A percentile compares a stretch with the other conserved stretches of the same genome.
These are phyloP conservation scores for Vairimorpha necatrix DNA, from an alignment of 371 early-diverging fungal genomes.

Conservation along the genomic window DNA sequence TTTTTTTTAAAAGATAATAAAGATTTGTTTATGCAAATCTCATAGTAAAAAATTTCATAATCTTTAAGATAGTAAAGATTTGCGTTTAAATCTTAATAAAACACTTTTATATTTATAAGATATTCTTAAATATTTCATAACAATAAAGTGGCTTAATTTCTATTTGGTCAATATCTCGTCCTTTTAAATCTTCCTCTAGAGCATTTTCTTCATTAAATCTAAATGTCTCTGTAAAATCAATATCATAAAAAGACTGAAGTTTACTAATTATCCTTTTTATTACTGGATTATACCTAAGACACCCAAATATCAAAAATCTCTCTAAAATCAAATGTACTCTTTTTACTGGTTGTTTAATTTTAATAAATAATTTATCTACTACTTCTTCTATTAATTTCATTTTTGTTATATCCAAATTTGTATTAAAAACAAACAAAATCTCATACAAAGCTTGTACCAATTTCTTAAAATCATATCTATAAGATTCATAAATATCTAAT, in stretches of 20 bases:
- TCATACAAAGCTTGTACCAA: conserved; percentile 28
- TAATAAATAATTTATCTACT: conserved; percentile 38
- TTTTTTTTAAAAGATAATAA: too few relatives aligned
- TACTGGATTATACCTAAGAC: conserved; percentile 20
- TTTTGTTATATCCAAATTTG: neutral
- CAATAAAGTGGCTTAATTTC: conserved; percentile 20
- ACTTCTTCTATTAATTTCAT: neutral
- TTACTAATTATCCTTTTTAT: conserved; percentile 18
- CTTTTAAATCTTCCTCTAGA: conserved; percentile 11
- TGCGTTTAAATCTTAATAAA: too few relatives aligned
- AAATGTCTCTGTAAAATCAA: conserved; percentile 45
- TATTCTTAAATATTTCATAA: conserved; percentile 25
- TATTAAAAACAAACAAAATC: conserved; percentile 31
- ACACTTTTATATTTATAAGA: neutral
- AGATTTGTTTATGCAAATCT: too few relatives aligned
- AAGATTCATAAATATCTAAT: conserved; percentile 31
- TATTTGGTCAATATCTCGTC: conserved; percentile 13
- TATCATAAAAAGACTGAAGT: conserved; percentile 20
- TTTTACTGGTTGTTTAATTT: conserved; percentile 41
- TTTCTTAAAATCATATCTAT: conserved; percentile 42
- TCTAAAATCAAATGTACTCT: conserved; percentile 37
- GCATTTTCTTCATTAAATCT: neutral
- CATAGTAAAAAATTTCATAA: too few relatives aligned
- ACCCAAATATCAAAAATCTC: conserved; percentile 28
- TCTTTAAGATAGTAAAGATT: too few relatives aligned